These are phyloP conservation scores for Daldinia sp. DNA, from an alignment of 2,329 filamentous ascomycete species.

Conservation along the genomic window DNA sequence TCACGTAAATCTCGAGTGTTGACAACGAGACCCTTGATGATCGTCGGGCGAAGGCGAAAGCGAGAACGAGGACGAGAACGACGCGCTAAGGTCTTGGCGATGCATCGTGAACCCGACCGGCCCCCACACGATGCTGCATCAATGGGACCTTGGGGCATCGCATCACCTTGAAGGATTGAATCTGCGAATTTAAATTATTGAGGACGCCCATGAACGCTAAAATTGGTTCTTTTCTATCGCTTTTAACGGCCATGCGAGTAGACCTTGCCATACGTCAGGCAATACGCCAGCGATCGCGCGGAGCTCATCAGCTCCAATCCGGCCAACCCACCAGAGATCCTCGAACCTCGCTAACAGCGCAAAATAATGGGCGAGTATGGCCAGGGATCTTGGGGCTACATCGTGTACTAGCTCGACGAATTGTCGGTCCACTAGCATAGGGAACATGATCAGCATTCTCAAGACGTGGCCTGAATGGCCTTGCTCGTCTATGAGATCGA, in stretches of 20 bases:
- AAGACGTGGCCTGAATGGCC: conserved; percentile 6
- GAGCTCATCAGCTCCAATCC: conserved; percentile 41
- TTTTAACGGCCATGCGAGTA: conserved; percentile 28
- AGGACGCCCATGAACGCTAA: not conserved
- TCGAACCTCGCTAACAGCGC: conserved; percentile 55
- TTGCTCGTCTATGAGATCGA: conserved; percentile 19
- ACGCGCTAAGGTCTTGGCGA: conserved; percentile 12
- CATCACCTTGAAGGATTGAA: conserved; percentile 1
- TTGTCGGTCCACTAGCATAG: conserved; percentile 26
- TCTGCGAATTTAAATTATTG: not conserved
- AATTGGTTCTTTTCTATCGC: conserved; percentile 14
- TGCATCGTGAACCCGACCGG: too few relatives aligned
- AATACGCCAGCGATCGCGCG: conserved; percentile 37
- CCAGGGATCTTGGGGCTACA: conserved; percentile 46
- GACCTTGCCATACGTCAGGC: conserved; percentile 23
- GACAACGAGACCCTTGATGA: not conserved
- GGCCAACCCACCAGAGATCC: conserved; percentile 51
- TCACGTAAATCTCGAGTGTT: not conserved
- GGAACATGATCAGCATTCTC: conserved; percentile 28
- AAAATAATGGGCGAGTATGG: conserved; percentile 60
- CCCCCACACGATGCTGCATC: not conserved
- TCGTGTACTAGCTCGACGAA: conserved; percentile 27
- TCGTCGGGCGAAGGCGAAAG: conserved; percentile 13
- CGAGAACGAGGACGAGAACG: conserved; percentile 35
- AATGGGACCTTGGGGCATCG: not conserved